Conservation (phyloP, 2,329 filamentous ascomycete species). For the Niveomyces coronatus region DNA sequence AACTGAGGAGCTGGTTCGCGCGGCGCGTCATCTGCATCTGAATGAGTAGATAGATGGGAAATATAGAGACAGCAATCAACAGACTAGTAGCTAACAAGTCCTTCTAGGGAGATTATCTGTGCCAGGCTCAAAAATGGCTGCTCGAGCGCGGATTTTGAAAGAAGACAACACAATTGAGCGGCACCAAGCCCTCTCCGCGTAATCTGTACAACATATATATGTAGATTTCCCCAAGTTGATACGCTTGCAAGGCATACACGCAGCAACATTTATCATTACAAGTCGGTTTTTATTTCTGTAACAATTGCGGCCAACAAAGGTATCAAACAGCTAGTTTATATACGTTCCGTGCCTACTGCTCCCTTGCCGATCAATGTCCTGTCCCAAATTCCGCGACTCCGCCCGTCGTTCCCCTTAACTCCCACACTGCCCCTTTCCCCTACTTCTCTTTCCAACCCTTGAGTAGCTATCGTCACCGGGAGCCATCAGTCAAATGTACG, state of each 20-base stretch:
- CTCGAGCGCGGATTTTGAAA: slow-evolving; percentile 25
- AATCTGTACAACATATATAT: slow-evolving; percentile 3
- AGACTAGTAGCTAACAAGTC: slow-evolving; percentile 9
- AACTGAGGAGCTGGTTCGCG: too few species aligned
- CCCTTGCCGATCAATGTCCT: slow-evolving; percentile 15
- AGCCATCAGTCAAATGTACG: neutral
- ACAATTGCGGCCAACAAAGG: slow-evolving; percentile 10
- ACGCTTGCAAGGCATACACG: neutral
- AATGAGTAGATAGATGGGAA: neutral
- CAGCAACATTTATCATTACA: slow-evolving; percentile 6
- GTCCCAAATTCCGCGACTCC: slow-evolving; percentile 6
- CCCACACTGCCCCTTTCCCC: slow-evolving; percentile 9
- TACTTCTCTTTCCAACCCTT: neutral
- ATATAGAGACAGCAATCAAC: neutral
- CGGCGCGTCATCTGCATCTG: too few species aligned
- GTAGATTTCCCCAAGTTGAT: slow-evolving; percentile 1
- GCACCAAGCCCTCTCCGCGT: neutral
- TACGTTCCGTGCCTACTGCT: slow-evolving; percentile 14
- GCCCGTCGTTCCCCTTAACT: slow-evolving; percentile 5
- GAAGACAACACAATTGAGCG: neutral
- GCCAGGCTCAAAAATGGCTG: slow-evolving; percentile 22
- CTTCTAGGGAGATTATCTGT: slow-evolving; percentile 23
- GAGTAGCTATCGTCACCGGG: neutral
- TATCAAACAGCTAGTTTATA: too few species aligned
- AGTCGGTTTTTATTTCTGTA: neutral